Evolutionary conservation across 2,329 filamentous ascomycete genomes (phyloP), one percentile per base, ranked within the genome.

Genomic region (Xylaria sp.): DNA sequence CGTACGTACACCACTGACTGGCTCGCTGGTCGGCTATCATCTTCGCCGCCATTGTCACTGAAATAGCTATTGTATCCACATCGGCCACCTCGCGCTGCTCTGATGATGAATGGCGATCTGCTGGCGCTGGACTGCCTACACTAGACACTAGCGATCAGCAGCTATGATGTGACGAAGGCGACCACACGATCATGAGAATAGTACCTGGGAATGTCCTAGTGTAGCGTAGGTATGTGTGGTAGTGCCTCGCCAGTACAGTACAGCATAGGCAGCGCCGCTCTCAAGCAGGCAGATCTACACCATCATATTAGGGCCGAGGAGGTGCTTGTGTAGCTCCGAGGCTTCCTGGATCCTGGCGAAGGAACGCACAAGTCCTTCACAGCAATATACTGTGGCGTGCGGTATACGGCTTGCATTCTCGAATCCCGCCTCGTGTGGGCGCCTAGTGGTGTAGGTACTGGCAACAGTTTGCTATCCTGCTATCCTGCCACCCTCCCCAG

Each of bases 321-420:
- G 50, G 51, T 45, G 32, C 34, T 54, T 56, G 39, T 34, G 54
- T 30, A 39, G 36, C 51, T 60, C 67, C 67, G 64, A 64, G 51
- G 19, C 55, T 66, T 67, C 67, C 63, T 64, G 6, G 21, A 69
- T 64, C 64, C 67, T 56, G 50, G 64, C 21, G 59, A 55, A 42
- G 17, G 36, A 61, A 14, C n/a, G 27, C 30, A 32, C 19, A 27
- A 27, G 56, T 53, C 36, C 54, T 48, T 21, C 47, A 55, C 30
- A 55, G 30, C 32, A 39, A 11, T 21, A 48, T 57, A 11, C 30
- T 55, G 32, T 45, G 30, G 50, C 12, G 9, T 50, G 47, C 47
- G 45, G 48, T 42, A 58, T 42, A 56, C 45, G 53, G 12, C 39
- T 45, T 34, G 39, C 7, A 47, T 8, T 63, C n/a, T 63, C n/a